These are phyloP conservation scores for Termitomyces titanicus DNA, from an alignment of 768 basidiomycete species.

Conservation along the genomic window DNA sequence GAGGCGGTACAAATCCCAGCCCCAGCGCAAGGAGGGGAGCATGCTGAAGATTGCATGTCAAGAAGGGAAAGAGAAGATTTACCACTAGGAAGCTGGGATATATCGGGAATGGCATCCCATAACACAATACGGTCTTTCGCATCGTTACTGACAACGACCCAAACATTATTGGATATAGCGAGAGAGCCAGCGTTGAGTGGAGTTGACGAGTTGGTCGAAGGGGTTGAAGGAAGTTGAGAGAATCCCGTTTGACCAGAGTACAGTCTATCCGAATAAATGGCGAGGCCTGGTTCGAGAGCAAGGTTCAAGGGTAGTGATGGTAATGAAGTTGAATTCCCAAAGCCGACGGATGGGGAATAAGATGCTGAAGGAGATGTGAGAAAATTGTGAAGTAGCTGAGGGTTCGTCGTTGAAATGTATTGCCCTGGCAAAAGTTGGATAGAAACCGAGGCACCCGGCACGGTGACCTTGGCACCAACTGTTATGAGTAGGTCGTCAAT, in stretches of 20 bases:
- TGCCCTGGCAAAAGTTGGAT: conserved; percentile 73
- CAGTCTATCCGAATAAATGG: conserved; percentile 55
- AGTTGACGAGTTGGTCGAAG: conserved; percentile 43
- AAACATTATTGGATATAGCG: conserved; percentile 65
- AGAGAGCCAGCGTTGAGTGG: conserved; percentile 56
- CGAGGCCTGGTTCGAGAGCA: conserved; percentile 62
- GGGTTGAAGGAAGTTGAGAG: conserved; percentile 48
- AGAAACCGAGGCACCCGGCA: conserved; percentile 46
- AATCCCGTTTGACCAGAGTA: conserved; percentile 69
- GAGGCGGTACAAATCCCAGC: conserved; percentile 68
- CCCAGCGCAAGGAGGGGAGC: conserved; percentile 73
- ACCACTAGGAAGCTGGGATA: conserved; percentile 59
- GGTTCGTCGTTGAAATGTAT: conserved; percentile 69
- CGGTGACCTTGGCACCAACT: conserved; percentile 72
- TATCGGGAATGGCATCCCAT: conserved; percentile 79
- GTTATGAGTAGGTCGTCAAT: background rate
- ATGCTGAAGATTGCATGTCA: conserved; percentile 69
- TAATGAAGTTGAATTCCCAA: conserved; percentile 50
- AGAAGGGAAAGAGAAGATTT: conserved; percentile 50
- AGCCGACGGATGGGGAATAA: conserved; percentile 58
- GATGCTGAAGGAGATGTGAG: conserved; percentile 64
- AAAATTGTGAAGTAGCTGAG: conserved; percentile 64
- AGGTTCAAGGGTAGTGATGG: conserved; percentile 66
- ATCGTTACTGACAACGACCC: conserved; percentile 61
- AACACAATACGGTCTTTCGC: conserved; percentile 59